Evolutionary conservation across 2,329 filamentous ascomycete genomes (phyloP).

Genomic region (Claviceps capensis): DNA sequence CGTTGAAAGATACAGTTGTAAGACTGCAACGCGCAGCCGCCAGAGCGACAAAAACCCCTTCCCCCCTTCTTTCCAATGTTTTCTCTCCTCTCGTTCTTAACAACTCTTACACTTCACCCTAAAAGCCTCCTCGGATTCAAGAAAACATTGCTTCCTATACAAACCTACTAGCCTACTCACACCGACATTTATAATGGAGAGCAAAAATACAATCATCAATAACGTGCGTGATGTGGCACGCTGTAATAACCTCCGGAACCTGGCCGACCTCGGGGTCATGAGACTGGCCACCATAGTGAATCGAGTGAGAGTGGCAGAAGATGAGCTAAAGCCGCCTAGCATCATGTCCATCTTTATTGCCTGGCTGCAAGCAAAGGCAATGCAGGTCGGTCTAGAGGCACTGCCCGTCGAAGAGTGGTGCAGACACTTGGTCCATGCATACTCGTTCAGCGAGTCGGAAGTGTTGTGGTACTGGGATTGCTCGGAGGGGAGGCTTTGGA

Average conservation of each 20-base stretch:
- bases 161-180: background rate
- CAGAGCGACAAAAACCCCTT: no score
- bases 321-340: slow-evolving; percentile 5
- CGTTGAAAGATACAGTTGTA: no score
- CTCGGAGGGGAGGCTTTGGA: background rate
- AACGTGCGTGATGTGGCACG: slow-evolving; percentile 12
- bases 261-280: slow-evolving; percentile 13
- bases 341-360: slow-evolving; percentile 13
- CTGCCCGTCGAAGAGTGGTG: slow-evolving; percentile 3
- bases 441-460: background rate
- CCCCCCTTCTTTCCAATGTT: no score
- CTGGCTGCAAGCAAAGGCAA: slow-evolving; percentile 15
- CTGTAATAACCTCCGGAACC: slow-evolving; percentile 10
- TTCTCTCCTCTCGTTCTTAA: no score
- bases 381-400: background rate
- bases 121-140: no score
- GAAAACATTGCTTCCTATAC: no score
- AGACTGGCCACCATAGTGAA: slow-evolving; percentile 12
- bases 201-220: slow-evolving; percentile 5
- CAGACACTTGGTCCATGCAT: background rate
- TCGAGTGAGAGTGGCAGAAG: slow-evolving; percentile 7
- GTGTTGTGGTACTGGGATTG: background rate
- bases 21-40: no score
- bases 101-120: no score
- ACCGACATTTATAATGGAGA: slow-evolving; percentile 11